Conservation (phyloP, 2,329 filamentous ascomycete species). For the Hortaea werneckii region DNA sequence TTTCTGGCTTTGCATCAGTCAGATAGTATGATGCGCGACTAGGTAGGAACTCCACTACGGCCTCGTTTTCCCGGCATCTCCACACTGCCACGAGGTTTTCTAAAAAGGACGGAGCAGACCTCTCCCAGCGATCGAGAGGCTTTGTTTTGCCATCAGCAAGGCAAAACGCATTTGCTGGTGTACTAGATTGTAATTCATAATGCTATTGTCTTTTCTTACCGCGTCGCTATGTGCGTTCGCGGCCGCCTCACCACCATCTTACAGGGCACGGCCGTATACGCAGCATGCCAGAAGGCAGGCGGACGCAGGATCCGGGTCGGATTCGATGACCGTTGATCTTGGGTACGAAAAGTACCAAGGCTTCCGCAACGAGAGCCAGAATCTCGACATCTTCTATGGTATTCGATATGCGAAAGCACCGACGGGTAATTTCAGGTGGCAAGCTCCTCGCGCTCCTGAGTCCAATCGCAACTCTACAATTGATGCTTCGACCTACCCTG, state of each 20-base stretch:
- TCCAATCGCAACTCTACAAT: slow-evolving; percentile 15
- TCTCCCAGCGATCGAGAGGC: too few relatives aligned
- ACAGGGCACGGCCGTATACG: slow-evolving; percentile 8
- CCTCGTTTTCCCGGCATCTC: too few relatives aligned
- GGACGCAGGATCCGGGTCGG: background rate
- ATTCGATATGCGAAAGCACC: slow-evolving; percentile 19
- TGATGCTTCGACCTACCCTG: slow-evolving; percentile 7
- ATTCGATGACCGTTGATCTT: slow-evolving; percentile 13
- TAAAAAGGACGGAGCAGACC: too few relatives aligned
- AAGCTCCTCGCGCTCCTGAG: slow-evolving; percentile 16
- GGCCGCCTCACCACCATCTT: slow-evolving; percentile 6
- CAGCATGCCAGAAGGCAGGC: slow-evolving; percentile 5
- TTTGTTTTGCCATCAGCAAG: too few relatives aligned
- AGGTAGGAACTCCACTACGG: too few relatives aligned
- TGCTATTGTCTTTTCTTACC: background rate
- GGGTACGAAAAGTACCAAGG: slow-evolving; percentile 18
- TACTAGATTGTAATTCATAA: background rate
- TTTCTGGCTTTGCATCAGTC: too few relatives aligned
- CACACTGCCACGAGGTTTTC: too few relatives aligned
- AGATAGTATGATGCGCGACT: too few relatives aligned
- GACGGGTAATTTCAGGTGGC: slow-evolving; percentile 16
- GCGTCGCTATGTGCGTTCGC: background rate
- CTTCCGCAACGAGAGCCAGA: slow-evolving; percentile 7
- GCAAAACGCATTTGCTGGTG: too few relatives aligned
- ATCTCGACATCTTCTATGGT: slow-evolving; percentile 13